A percentile compares a stretch with the other conserved stretches of the same genome.
Evolutionary conservation across 257 asterid genomes (phyloP).

Genomic region (Linaria vulgaris): DNA sequence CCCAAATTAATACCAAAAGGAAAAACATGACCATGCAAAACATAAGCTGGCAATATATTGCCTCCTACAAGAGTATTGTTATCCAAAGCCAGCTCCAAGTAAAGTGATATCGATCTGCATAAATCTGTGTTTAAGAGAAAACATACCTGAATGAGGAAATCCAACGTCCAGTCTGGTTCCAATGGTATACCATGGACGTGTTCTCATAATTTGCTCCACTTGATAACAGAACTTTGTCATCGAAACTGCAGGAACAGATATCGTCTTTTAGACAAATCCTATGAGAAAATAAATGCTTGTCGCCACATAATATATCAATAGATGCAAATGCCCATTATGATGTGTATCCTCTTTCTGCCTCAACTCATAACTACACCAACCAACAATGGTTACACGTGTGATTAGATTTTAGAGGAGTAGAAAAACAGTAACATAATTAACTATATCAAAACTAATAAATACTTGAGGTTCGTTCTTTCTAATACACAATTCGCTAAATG

Average conservation of each 20-base stretch:
- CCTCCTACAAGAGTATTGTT: no score
- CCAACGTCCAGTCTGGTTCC: conserved; percentile 75
- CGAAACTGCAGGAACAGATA: conserved; percentile 50
- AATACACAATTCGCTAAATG: no score
- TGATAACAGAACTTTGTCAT: conserved; percentile 59
- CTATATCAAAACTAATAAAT: not conserved
- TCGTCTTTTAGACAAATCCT: not conserved
- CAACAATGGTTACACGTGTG: not conserved
- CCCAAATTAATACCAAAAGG: no score
- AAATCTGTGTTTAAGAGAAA: not conserved
- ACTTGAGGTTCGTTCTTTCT: no score
- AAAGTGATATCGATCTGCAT: not conserved
- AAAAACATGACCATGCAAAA: no score
- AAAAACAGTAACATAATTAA: conserved; percentile 3
- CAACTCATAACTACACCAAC: conserved; percentile 10
- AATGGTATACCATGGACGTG: conserved; percentile 54
- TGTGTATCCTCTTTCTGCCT: no score
- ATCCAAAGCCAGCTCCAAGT: no score
- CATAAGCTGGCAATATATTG: no score
- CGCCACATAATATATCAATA: conserved; percentile 6
- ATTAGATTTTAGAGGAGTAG: not conserved
- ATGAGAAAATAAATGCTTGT: not conserved
- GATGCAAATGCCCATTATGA: no score
- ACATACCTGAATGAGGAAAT: conserved; percentile 73
- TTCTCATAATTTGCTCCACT: conserved; percentile 73